Percentiles rank a stretch among this genome's conserved stretches.
phyloP scores from a whole-genome alignment of 2,329 filamentous ascomycete genomes.

The Xylaria arbuscula region DNA sequence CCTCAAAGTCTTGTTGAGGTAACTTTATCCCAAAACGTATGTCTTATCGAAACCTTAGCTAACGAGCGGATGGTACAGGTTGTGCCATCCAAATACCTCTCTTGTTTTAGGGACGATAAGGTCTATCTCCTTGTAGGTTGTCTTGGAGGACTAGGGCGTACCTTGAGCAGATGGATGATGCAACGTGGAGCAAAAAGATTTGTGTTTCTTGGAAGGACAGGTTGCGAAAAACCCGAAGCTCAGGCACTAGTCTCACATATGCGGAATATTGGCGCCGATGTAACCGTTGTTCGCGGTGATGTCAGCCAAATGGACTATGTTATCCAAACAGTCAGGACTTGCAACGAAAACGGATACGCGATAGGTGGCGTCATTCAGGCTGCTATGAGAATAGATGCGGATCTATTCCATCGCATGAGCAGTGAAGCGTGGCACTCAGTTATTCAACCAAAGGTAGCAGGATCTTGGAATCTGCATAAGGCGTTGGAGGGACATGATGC shows the following conservation, averaged over 20 bases:
- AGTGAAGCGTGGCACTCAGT: constrained; percentile 43
- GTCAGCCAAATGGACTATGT: constrained; percentile 34
- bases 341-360: constrained; percentile 2
- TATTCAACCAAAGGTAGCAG: constrained; percentile 41
- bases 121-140: constrained; percentile 42
- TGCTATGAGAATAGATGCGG: constrained; percentile 50
- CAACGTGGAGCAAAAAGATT: constrained; percentile 47
- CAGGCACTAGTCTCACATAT: constrained; percentile 40
- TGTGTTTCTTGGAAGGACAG: constrained; percentile 49
- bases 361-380: constrained; percentile 45
- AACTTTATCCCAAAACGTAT: background rate
- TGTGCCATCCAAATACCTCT: constrained; percentile 23
- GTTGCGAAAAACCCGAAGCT: constrained; percentile 43
- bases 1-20: background rate
- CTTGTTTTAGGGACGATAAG: constrained; percentile 31
- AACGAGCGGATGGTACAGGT: too few relatives aligned
- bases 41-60: too few relatives aligned
- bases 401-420: constrained; percentile 45
- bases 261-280: constrained; percentile 38
- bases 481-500: constrained; percentile 36
- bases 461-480: constrained; percentile 44
- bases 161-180: constrained; percentile 50
- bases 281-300: constrained; percentile 44
- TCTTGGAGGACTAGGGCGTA: constrained; percentile 51
- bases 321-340: constrained; percentile 34